Base-by-base conservation (phyloP, 1,139 yeast species). In the Kluyveromyces marxianus region DNA sequence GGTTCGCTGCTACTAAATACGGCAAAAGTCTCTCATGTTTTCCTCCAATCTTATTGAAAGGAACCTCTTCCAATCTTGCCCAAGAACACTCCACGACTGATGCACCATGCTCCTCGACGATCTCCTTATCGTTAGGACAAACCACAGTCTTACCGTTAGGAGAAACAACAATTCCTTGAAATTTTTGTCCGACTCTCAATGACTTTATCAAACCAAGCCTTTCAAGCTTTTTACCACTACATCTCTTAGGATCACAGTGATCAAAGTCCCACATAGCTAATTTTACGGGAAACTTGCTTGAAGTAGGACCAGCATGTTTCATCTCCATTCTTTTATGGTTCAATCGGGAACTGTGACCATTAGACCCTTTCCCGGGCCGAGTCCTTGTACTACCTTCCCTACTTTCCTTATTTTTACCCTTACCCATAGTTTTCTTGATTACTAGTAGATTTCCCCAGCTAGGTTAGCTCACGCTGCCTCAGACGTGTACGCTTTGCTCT, bases 1-100 rank as follows among this genome's bases (percentile, higher is more conserved):
- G 95, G 61, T 92, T 92, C 0, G 97, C 96, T 2, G 98, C 98
- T 3, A 92, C 94, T 48, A 92, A 69, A 58, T 90, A 92, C 0
- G 98, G 98, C 50, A 92, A 69, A 25, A 92, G 69, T 44, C 98
- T 71, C 60, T 92, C 97, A 58, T 88, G 75, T 52, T 78, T 81
- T 3, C 98, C 98, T 3, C 98, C 97, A 50, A 92, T 90, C 60
- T 85, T 87, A 52, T 74, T 70, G 65, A 92, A 92, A 2, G 98
- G 98, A n/a, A 92, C 81, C 63, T 92, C 98, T 47, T 89, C 96
- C 25, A 94, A 65, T 50, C 97, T 71, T 0, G 98, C 98, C 99
- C 99, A 92, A 1, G 97, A 89, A 66, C 97, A 92, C 63, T 92
- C 99, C 2, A 92, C 98, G 6, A 92, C 98, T 0, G 98, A 96